Percentiles rank a stretch among this genome's conserved stretches.
Conservation (phyloP, 352 stramenopile genomes). For the Nannochloropsis limnetica region DNA sequence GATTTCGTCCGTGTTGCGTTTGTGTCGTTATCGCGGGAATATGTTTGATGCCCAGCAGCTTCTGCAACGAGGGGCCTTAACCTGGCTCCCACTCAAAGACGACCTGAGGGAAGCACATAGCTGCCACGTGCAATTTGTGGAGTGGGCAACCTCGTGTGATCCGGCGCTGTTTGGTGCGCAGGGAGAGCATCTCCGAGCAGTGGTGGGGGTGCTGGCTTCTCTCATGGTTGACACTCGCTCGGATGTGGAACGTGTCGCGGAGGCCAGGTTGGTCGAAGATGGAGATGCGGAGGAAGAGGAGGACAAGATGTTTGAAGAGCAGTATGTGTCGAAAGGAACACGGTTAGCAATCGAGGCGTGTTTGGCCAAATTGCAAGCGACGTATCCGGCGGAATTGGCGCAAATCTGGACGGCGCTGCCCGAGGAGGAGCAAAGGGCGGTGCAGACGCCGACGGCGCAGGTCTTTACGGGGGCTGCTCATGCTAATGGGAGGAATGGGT, state of each 20-base stretch:
- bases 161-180: neutral
- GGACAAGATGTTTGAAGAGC: neutral
- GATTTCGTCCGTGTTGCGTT: slow-evolving; percentile 14
- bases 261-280: neutral
- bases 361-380: neutral
- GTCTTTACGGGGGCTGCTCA: neutral
- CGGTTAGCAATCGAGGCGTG: neutral
- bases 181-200: neutral
- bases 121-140: neutral
- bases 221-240: neutral
- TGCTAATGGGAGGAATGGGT: neutral
- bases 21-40: neutral
- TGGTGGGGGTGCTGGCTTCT: neutral
- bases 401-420: neutral
- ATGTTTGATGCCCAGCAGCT: neutral
- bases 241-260: neutral
- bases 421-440: neutral
- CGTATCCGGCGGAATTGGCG: neutral
- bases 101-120: neutral
- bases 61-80: neutral
- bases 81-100: neutral
- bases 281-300: neutral
- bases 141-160: neutral
- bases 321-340: neutral
- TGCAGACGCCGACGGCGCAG: neutral